Conservation (phyloP, 352 stramenopile genomes). For the Thalassiosira livingstoniorum region DNA sequence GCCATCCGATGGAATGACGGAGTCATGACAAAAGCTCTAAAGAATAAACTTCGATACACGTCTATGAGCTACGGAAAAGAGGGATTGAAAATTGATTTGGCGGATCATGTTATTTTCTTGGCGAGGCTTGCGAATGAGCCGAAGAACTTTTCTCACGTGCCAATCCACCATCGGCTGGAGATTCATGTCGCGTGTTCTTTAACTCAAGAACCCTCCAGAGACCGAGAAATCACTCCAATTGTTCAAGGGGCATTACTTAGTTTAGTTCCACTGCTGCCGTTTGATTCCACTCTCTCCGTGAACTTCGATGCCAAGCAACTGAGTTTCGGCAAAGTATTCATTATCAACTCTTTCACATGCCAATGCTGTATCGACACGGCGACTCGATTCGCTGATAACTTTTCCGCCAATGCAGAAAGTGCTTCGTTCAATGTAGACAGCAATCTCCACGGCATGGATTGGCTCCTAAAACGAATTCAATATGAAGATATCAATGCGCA, state of each 20-base stretch:
- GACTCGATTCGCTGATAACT: neutral
- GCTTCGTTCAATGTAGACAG: slow-evolving; percentile 1
- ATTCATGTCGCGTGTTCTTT: neutral
- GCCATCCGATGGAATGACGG: neutral
- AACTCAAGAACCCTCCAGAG: neutral
- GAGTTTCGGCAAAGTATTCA: neutral
- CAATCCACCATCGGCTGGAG: neutral
- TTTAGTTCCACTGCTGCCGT: neutral
- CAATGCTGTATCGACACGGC: slow-evolving; percentile 3
- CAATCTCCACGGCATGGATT: neutral
- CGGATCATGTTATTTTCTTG: neutral
- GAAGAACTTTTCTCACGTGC: neutral
- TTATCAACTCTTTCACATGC: neutral
- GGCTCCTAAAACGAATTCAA: neutral
- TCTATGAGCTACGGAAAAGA: neutral
- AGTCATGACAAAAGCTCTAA: neutral
- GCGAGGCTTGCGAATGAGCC: neutral
- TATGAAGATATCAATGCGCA: neutral
- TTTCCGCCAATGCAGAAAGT: neutral
- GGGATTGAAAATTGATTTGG: neutral
- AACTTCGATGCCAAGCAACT: neutral
- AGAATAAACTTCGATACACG: neutral
- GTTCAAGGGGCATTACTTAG: neutral
- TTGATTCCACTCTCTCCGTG: neutral
- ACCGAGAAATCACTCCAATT: neutral